Percentiles rank a stretch among this genome's conserved stretches.
These are phyloP conservation scores for Scutellospora calospora DNA, from an alignment of 371 early-diverging fungal genomes.

Conservation along the genomic window DNA sequence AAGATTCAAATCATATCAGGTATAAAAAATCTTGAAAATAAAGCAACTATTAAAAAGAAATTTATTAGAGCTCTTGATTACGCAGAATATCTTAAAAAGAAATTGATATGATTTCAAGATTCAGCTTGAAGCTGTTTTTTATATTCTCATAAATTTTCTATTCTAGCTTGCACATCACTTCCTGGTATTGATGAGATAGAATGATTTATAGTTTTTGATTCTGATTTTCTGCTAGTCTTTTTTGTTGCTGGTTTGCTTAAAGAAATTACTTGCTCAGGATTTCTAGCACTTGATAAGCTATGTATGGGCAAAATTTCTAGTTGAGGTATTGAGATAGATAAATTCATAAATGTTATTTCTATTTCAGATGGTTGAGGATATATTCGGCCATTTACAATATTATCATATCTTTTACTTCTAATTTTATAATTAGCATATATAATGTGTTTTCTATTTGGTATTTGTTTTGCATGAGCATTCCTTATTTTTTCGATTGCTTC, in stretches of 20 bases:
- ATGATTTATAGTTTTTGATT: slow-evolving; percentile 26
- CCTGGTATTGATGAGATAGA: slow-evolving; percentile 14
- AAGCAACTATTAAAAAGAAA: slow-evolving; percentile 21
- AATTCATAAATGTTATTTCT: slow-evolving; percentile 8
- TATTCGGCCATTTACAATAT: slow-evolving; percentile 24
- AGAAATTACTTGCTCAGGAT: neutral
- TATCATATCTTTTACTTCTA: slow-evolving; percentile 8
- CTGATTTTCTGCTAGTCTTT: slow-evolving; percentile 16
- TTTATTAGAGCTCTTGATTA: slow-evolving; percentile 8
- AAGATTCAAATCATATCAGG: slow-evolving; percentile 15
- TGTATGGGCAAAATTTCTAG: neutral
- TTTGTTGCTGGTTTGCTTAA: neutral
- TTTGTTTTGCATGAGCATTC: too few species aligned
- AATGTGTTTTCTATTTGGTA: too few species aligned
- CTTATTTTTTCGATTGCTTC: too few species aligned
- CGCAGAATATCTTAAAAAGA: slow-evolving; percentile 19
- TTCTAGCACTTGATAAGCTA: neutral
- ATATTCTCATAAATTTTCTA: neutral
- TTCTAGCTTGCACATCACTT: slow-evolving; percentile 25
- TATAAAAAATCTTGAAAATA: slow-evolving; percentile 11
- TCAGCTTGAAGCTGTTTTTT: slow-evolving; percentile 10
- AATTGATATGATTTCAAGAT: slow-evolving; percentile 24
- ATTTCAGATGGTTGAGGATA: slow-evolving; percentile 21
- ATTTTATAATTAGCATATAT: neutral
- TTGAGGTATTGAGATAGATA: neutral